Conservation (phyloP, 2,329 filamentous ascomycete species). For the Neoascochyta sp. region DNA sequence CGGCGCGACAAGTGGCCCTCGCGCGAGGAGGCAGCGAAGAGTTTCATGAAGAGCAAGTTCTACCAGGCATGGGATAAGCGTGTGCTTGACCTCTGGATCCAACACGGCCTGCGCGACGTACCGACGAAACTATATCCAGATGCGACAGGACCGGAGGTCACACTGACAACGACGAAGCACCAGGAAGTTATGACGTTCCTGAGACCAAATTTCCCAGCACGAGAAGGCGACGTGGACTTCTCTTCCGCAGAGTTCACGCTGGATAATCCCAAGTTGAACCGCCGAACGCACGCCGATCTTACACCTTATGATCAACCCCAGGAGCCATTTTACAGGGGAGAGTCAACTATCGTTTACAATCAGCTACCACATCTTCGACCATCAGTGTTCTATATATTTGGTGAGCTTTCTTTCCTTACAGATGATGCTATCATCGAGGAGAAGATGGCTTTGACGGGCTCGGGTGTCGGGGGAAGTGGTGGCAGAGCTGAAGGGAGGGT, state of each 20-base stretch:
- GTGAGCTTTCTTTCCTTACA: conserved; percentile 57
- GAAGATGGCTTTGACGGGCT: conserved; percentile 63
- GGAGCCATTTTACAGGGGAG: conserved; percentile 63
- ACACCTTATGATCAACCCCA: conserved; percentile 35
- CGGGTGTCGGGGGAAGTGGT: conserved; percentile 64
- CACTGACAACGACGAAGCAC: conserved; percentile 77
- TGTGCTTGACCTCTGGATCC: conserved; percentile 70
- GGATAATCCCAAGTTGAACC: conserved; percentile 33
- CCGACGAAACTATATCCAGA: conserved; percentile 60
- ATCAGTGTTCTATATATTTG: conserved; percentile 30
- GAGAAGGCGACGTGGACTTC: conserved; percentile 45
- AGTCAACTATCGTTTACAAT: conserved; percentile 55
- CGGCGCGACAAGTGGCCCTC: conserved; percentile 83
- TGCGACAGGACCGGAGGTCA: conserved; percentile 52
- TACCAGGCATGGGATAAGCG: conserved; percentile 79
- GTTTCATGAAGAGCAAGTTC: conserved; percentile 68
- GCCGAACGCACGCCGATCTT: conserved; percentile 44
- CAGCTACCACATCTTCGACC: conserved; percentile 58
- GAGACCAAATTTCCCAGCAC: conserved; percentile 55
- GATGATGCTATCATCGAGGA: conserved; percentile 48
- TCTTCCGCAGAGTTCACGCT: conserved; percentile 26
- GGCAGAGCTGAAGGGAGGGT: conserved; percentile 64
- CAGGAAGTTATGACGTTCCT: conserved; percentile 82
- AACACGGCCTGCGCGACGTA: conserved; percentile 69
- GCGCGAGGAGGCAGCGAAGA: conserved; percentile 60